These are phyloP conservation scores for Aspergillus cristatus DNA, from an alignment of 495 filamentous ascomycete genomes.

Conservation along the genomic window DNA sequence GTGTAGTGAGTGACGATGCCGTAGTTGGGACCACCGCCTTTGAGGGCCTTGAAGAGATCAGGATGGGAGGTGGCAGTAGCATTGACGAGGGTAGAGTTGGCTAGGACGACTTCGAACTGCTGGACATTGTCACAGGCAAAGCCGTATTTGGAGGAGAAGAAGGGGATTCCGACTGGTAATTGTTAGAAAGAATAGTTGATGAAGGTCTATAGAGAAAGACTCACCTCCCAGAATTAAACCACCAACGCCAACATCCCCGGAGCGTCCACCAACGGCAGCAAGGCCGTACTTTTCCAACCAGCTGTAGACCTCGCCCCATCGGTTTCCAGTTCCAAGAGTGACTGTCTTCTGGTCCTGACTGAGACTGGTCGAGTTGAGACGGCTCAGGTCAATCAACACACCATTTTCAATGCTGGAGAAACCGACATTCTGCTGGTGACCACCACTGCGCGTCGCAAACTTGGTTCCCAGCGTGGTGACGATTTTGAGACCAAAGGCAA, in stretches of 20 bases:
- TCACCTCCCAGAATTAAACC: conserved; percentile 21
- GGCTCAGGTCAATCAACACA: conserved; percentile 39
- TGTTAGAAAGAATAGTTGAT: background rate
- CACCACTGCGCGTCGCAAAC: conserved; percentile 14
- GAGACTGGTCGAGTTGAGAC: conserved; percentile 31
- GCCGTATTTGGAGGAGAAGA: conserved; percentile 13
- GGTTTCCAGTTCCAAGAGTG: conserved; percentile 37
- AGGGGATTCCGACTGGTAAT: conserved; percentile 17
- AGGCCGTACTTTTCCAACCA: conserved; percentile 31
- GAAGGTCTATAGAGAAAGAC: background rate
- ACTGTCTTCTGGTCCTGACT: conserved; percentile 23
- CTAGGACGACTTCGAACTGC: conserved; percentile 29
- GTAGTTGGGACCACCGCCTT: conserved; percentile 41
- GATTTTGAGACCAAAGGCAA: background rate
- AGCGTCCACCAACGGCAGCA: conserved; percentile 41
- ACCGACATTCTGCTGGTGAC: conserved; percentile 17
- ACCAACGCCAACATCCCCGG: conserved; percentile 41
- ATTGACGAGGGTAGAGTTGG: conserved; percentile 22
- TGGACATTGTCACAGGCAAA: conserved; percentile 21
- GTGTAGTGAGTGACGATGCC: conserved; percentile 39
- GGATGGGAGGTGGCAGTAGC: conserved; percentile 16
- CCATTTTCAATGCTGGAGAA: conserved; percentile 42
- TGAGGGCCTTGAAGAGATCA: conserved; percentile 36
- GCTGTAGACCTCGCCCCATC: conserved; percentile 42
- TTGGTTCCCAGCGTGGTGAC: background rate